These are phyloP conservation scores for Corylus americana DNA, from an alignment of 306 rosid species.

Conservation along the genomic window DNA sequence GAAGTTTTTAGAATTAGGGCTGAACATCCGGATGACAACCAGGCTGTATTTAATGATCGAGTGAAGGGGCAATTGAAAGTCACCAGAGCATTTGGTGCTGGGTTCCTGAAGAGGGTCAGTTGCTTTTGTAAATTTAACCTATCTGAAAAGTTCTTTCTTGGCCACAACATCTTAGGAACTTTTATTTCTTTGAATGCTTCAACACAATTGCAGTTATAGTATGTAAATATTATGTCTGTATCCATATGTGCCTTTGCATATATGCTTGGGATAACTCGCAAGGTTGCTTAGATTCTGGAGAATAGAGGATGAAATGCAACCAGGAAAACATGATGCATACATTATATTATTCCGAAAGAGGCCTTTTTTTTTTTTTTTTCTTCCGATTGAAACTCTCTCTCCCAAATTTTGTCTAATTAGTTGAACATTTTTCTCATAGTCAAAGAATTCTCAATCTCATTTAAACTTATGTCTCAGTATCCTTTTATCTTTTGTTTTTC, in stretches of 20 bases:
- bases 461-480: background rate
- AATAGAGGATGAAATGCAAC: background rate
- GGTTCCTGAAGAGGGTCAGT: slow-evolving; percentile 71
- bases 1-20: slow-evolving; percentile 55
- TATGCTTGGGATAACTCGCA: background rate
- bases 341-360: background rate
- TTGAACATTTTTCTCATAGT: too few species aligned
- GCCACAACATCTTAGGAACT: background rate
- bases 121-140: slow-evolving; percentile 39
- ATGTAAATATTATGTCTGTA: background rate
- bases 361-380: background rate
- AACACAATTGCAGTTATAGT: background rate
- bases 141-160: slow-evolving; percentile 24
- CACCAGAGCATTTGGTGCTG: slow-evolving; percentile 74
- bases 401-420: too few species aligned
- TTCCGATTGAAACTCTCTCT: background rate
- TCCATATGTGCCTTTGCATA: background rate
- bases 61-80: slow-evolving; percentile 72
- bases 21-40: slow-evolving; percentile 64
- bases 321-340: background rate
- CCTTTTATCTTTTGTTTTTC: background rate
- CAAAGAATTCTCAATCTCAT: background rate
- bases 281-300: background rate
- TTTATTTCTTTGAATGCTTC: background rate
- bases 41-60: slow-evolving; percentile 57